Evolutionary conservation across 139 green algal genomes (phyloP).

Genomic region (Coelastrella sp.): DNA sequence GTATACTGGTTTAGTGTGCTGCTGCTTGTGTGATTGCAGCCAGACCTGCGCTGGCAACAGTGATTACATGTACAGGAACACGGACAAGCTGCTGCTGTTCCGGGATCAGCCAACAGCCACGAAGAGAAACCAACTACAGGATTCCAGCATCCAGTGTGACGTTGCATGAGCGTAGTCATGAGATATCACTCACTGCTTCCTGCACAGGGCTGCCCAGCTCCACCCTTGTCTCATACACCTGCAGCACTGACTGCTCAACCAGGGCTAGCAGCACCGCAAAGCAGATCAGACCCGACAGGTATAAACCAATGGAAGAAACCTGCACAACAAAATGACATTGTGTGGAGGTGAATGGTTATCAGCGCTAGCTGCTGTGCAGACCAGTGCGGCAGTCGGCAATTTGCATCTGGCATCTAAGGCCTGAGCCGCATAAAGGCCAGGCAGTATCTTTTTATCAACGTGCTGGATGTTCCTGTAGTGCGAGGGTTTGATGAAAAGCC

Average conservation of each 20-base stretch:
- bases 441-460: too few relatives aligned
- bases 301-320: constrained; percentile 20
- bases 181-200: too few relatives aligned
- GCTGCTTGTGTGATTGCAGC: too few relatives aligned
- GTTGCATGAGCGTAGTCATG: not conserved
- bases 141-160: not conserved
- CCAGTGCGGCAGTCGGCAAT: not conserved
- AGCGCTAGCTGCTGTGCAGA: not conserved
- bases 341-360: not conserved
- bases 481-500: too few relatives aligned
- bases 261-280: constrained; percentile 36
- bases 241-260: constrained; percentile 34
- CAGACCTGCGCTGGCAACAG: too few relatives aligned
- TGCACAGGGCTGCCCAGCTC: constrained; percentile 14
- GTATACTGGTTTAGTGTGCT: too few relatives aligned
- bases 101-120: not conserved
- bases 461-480: too few relatives aligned
- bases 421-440: too few relatives aligned
- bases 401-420: too few relatives aligned
- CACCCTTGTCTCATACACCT: constrained; percentile 26
- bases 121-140: not conserved
- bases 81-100: too few relatives aligned
- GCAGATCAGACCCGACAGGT: not conserved
- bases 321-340: not conserved
- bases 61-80: too few relatives aligned